phyloP scores from a whole-genome alignment of 2,329 filamentous ascomycete genomes.

The Microcyclospora tardicrescens region DNA sequence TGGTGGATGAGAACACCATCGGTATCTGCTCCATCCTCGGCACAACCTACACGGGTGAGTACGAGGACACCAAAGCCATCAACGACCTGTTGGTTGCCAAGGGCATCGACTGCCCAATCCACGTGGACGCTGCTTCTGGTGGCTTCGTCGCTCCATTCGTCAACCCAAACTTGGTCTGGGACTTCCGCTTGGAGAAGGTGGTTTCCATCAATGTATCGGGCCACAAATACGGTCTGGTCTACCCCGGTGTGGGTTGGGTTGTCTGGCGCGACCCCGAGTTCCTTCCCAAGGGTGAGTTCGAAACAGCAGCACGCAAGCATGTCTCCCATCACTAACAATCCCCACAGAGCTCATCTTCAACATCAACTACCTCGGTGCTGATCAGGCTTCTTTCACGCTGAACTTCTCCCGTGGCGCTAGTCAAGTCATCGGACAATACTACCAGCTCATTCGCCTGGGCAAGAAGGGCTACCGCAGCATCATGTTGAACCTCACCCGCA shows the following conservation, averaged over 20 bases:
- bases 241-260: constrained; percentile 89
- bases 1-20: constrained; percentile 62
- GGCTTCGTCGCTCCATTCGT: constrained; percentile 92
- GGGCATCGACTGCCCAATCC: constrained; percentile 69
- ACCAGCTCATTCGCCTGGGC: constrained; percentile 88
- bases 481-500: constrained; percentile 86
- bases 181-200: constrained; percentile 79
- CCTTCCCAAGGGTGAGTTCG: constrained; percentile 48
- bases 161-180: constrained; percentile 72
- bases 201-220: constrained; percentile 90
- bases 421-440: constrained; percentile 94
- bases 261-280: constrained; percentile 75
- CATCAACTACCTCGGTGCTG: constrained; percentile 95
- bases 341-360: constrained; percentile 77
- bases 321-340: constrained; percentile 1
- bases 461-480: constrained; percentile 85
- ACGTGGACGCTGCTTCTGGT: constrained; percentile 85
- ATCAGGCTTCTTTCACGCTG: constrained; percentile 89
- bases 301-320: background rate
- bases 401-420: constrained; percentile 95
- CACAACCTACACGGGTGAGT: constrained; percentile 90
- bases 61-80: constrained; percentile 84
- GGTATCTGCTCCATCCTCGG: constrained; percentile 87
- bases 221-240: constrained; percentile 72
- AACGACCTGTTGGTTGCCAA: constrained; percentile 73